These are phyloP conservation scores for Solanum tacnaense DNA, from an alignment of 257 asterid genomes.

Conservation along the genomic window DNA sequence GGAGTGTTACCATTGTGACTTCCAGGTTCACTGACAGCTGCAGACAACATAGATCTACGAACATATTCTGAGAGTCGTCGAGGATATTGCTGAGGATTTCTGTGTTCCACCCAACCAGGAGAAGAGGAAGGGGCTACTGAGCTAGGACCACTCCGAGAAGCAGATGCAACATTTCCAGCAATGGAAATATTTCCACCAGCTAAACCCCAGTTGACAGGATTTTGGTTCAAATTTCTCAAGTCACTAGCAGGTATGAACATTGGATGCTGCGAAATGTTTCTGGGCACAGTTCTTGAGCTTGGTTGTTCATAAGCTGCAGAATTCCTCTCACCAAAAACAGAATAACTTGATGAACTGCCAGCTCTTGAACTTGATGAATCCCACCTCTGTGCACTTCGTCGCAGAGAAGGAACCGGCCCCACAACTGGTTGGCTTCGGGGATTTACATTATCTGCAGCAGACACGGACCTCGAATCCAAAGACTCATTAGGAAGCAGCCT, in stretches of 20 bases:
- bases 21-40: slow-evolving; percentile 43
- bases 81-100: slow-evolving; percentile 46
- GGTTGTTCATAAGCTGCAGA: slow-evolving; percentile 28
- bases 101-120: slow-evolving; percentile 46
- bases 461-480: neutral
- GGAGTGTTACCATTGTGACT: slow-evolving; percentile 35
- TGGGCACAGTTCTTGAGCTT: slow-evolving; percentile 28
- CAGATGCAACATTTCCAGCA: slow-evolving; percentile 36
- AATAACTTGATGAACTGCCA: slow-evolving; percentile 4
- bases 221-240: slow-evolving; percentile 38
- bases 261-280: slow-evolving; percentile 72
- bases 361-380: slow-evolving; percentile 2
- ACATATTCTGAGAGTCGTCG: slow-evolving; percentile 60
- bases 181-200: slow-evolving; percentile 24
- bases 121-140: slow-evolving; percentile 33
- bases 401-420: neutral
- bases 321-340: slow-evolving; percentile 15
- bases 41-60: slow-evolving; percentile 53
- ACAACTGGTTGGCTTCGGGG: neutral
- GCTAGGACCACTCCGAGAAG: slow-evolving; percentile 33
- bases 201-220: slow-evolving; percentile 40
- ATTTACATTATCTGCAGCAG: neutral
- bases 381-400: slow-evolving; percentile 5
- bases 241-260: slow-evolving; percentile 48
- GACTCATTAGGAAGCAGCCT: slow-evolving; percentile 26